These are phyloP conservation scores for Cruciata laevipes DNA, from an alignment of 257 asterid species.

Conservation along the genomic window DNA sequence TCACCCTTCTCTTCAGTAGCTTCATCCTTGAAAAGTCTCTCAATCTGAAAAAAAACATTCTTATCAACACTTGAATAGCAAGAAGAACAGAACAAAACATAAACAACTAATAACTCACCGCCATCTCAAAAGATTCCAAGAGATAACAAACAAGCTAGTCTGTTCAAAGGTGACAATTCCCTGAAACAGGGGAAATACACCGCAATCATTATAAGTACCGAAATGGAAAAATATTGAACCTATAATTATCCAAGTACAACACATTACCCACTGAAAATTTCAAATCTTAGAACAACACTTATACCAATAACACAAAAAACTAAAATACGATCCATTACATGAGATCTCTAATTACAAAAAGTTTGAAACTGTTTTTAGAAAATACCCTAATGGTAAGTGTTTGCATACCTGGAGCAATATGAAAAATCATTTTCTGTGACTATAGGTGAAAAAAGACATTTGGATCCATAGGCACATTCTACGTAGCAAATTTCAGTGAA, in stretches of 20 bases:
- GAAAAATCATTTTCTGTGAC: no score
- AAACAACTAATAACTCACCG: conserved; percentile 8
- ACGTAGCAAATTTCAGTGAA: neutral
- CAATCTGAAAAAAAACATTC: conserved; percentile 29
- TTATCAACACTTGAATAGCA: neutral
- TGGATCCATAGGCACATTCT: no score
- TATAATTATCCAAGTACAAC: no score
- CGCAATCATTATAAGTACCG: neutral
- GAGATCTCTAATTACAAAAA: neutral
- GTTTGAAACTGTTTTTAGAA: neutral
- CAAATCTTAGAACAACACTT: neutral
- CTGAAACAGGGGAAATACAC: conserved; percentile 7
- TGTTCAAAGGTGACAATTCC: conserved; percentile 6
- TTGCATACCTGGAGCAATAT: neutral
- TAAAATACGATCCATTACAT: no score
- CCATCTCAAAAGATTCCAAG: conserved; percentile 10
- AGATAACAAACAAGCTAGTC: neutral
- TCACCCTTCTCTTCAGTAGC: conserved; percentile 97
- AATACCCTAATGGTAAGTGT: neutral
- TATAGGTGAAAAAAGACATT: no score
- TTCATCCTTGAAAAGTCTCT: conserved; percentile 71
- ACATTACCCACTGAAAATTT: no score
- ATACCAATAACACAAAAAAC: no score
- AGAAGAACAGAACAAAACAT: neutral
- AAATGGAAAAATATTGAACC: neutral